These are phyloP conservation scores for Ambrosia hybrid DNA, from an alignment of 140 eudicot genomes.

Conservation along the genomic window DNA sequence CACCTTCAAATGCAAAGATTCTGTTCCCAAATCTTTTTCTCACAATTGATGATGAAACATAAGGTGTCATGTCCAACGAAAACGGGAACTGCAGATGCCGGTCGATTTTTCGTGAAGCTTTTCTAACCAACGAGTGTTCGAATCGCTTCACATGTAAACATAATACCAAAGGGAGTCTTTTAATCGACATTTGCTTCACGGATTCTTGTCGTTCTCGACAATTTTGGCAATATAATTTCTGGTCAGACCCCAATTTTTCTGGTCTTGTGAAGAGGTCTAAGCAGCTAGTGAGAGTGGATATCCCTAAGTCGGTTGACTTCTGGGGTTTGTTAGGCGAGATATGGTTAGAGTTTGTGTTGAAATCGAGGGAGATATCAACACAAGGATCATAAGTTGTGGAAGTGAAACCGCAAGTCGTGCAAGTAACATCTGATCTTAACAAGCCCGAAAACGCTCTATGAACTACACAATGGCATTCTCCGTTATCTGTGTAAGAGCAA, in stretches of 20 bases:
- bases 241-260: slow-evolving; percentile 74
- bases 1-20: slow-evolving; percentile 65
- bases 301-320: slow-evolving; percentile 40
- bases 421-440: slow-evolving; percentile 76
- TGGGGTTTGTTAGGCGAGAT: slow-evolving; percentile 39
- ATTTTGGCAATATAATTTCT: slow-evolving; percentile 64
- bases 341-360: slow-evolving; percentile 35
- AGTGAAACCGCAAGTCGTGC: slow-evolving; percentile 72
- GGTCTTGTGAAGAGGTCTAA: slow-evolving; percentile 80
- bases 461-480: slow-evolving; percentile 78
- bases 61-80: slow-evolving; percentile 76
- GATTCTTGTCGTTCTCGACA: slow-evolving; percentile 71
- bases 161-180: slow-evolving; percentile 58
- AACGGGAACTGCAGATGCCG: slow-evolving; percentile 76
- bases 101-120: slow-evolving; percentile 66
- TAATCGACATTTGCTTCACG: slow-evolving; percentile 74
- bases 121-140: slow-evolving; percentile 63
- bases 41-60: slow-evolving; percentile 62
- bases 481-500: slow-evolving; percentile 53
- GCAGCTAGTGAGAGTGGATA: slow-evolving; percentile 62
- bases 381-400: slow-evolving; percentile 87
- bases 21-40: slow-evolving; percentile 73
- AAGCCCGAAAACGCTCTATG: slow-evolving; percentile 79
- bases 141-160: slow-evolving; percentile 78
- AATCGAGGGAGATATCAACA: slow-evolving; percentile 74